Base-by-base conservation (phyloP, 1,284 basidiomycete genomes). In the Boletus smithii region DNA sequence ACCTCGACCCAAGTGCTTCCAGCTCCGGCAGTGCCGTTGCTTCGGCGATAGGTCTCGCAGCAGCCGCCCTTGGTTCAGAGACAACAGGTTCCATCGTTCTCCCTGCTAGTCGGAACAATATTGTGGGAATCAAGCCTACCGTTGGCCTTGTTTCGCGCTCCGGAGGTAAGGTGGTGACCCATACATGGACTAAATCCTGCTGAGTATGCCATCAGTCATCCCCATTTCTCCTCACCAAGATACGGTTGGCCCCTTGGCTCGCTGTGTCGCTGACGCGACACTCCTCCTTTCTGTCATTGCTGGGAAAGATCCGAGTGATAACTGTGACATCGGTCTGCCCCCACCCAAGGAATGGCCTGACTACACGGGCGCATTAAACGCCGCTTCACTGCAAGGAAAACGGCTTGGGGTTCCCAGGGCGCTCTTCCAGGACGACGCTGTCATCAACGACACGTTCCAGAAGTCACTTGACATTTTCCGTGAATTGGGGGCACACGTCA, bases 21-120 rank as follows among this genome's bases (percentile, higher is more conserved):
- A 76, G 73, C 30, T 74, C 76, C 1, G 80, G 79, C 4, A 75
- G 73, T 44, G 79, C 69, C 1, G 71, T 79, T 27, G 71, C 73
- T 8, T 65, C 69, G 0, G 69, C 78, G 0, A 70, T 79, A 11
- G 78, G 79, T 13, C 69, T 82, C 11, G 68, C 72, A 1, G 69
- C 77, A 0, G 75, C 67, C 7, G 56, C 77, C 3, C 69, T 80
- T 3, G 80, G 80, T 1, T 76, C 73, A 2, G 80, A 81, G 60
- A 81, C 78, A 18, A 73, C 75, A 46, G 73, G 75, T 0, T 76
- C 74, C 29, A 73, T 79, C 44, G 65, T 74, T 13, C 69, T 63
- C 3, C 72, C 72, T 11, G 62, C 71, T 36, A 69, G 69, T 42
- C 60, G 63, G 32, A 72, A 74, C 49, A 77, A 76, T 42, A 39